Conservation (phyloP, 805 yeast genomes). For the Pichia gijzeniarum region DNA sequence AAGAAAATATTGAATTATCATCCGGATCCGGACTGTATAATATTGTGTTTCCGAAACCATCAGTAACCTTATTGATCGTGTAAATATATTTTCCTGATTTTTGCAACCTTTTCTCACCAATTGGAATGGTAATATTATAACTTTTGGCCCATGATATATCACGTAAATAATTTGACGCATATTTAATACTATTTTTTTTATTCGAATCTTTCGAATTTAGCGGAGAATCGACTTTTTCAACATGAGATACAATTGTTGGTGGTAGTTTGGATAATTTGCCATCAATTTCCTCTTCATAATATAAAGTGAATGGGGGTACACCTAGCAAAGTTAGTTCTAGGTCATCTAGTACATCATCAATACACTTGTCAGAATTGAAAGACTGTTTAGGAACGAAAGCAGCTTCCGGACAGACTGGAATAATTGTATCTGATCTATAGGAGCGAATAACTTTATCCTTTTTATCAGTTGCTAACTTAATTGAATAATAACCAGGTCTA, state of each 20-base stretch:
- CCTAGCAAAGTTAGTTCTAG: constrained; percentile 55
- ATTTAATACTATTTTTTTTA: constrained; percentile 23
- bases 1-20: constrained; percentile 35
- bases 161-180: constrained; percentile 26
- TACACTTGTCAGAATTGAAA: constrained; percentile 49
- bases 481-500: constrained; percentile 71
- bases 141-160: constrained; percentile 35
- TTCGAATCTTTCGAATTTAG: constrained; percentile 30
- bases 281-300: constrained; percentile 43
- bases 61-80: constrained; percentile 50
- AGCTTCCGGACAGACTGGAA: constrained; percentile 78
- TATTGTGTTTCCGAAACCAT: constrained; percentile 59
- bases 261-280: constrained; percentile 27
- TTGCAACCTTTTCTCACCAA: constrained; percentile 22
- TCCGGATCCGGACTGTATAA: constrained; percentile 33
- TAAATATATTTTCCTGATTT: constrained; percentile 50
- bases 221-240: constrained; percentile 42
- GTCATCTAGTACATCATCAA: constrained; percentile 40
- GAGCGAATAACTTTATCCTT: constrained; percentile 50
- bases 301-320: constrained; percentile 66
- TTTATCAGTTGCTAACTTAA: constrained; percentile 59
- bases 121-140: constrained; percentile 22
- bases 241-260: constrained; percentile 37
- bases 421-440: constrained; percentile 52
- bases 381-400: constrained; percentile 29